Conservation (phyloP, 2,329 filamentous ascomycete species). For the Aspergillus sp. region DNA sequence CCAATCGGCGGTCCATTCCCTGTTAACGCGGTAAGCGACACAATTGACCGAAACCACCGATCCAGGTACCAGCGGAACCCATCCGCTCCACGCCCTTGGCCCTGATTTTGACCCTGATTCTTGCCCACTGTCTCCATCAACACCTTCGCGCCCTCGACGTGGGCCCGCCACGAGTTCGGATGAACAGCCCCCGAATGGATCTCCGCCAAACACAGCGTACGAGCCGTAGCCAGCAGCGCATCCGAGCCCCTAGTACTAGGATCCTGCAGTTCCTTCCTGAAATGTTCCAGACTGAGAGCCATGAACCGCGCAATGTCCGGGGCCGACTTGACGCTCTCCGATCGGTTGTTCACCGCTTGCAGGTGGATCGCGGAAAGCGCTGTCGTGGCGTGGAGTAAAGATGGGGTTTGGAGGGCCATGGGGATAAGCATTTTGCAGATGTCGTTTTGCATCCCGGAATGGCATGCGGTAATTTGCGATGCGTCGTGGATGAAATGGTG, state of each 20-base stretch:
- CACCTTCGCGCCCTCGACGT: conserved; percentile 36
- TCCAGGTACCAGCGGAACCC: conserved; percentile 32
- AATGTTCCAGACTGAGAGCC: conserved; percentile 34
- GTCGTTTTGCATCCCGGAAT: conserved; percentile 33
- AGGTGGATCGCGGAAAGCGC: conserved; percentile 38
- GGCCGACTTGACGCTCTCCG: conserved; percentile 29
- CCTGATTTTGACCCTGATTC: conserved; percentile 9
- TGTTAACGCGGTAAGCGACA: conserved; percentile 35
- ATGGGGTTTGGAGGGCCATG: conserved; percentile 37
- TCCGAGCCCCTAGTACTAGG: conserved; percentile 23
- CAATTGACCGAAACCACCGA: conserved; percentile 36
- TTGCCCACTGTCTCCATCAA: conserved; percentile 22
- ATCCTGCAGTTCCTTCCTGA: conserved; percentile 32
- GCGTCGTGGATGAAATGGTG: conserved; percentile 37
- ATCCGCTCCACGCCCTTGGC: conserved; percentile 18
- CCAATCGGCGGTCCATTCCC: conserved; percentile 31
- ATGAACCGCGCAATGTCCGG: conserved; percentile 33
- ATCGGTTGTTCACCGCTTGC: conserved; percentile 28
- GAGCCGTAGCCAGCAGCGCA: conserved; percentile 34
- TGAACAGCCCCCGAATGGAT: conserved; percentile 36
- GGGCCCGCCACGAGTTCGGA: conserved; percentile 35
- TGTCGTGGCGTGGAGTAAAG: conserved; percentile 36
- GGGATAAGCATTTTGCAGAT: conserved; percentile 38
- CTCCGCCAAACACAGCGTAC: conserved; percentile 37
- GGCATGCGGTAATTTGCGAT: conserved; percentile 35